A percentile compares a stretch with the other conserved stretches of the same genome.
Conservation (phyloP, 176 grass and related monocot genomes). For the Phragmites australis region DNA sequence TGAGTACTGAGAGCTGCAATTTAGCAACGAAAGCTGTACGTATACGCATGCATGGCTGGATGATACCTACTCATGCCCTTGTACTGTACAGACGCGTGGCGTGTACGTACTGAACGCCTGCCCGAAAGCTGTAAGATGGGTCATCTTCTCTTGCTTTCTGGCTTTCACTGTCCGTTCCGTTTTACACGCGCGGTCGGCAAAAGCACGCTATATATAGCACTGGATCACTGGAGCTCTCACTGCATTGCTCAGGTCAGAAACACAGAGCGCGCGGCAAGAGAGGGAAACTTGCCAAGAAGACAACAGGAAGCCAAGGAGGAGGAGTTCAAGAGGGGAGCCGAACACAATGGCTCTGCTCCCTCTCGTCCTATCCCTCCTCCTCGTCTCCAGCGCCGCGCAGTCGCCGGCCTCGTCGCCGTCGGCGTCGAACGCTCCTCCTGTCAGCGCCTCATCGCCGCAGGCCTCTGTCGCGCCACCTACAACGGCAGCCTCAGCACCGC, state of each 20-base stretch:
- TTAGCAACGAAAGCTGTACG: neutral
- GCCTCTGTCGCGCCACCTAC: neutral
- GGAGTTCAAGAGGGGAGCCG: neutral
- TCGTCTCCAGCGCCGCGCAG: conserved; percentile 61
- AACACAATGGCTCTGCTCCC: conserved; percentile 37
- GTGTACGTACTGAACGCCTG: neutral
- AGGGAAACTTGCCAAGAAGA: neutral
- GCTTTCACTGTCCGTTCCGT: neutral
- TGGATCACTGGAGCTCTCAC: conserved; percentile 4
- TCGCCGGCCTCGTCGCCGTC: conserved; percentile 51
- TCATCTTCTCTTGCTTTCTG: neutral
- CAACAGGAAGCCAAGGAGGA: neutral
- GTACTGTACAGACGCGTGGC: neutral
- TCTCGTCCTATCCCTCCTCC: conserved; percentile 44
- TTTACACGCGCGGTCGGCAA: neutral
- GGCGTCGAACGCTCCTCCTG: too few relatives aligned
- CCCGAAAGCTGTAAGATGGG: conserved; percentile 1
- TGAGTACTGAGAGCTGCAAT: neutral
- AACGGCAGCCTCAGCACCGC: neutral
- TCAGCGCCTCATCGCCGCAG: neutral
- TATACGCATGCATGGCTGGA: conserved; percentile 14
- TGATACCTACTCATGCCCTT: neutral
- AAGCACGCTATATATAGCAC: conserved; percentile 33
- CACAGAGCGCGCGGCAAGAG: neutral
- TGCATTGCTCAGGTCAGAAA: conserved; percentile 15